These are phyloP conservation scores for Flueggea neowawraea DNA, from an alignment of 441 rosid genomes.

Conservation along the genomic window DNA sequence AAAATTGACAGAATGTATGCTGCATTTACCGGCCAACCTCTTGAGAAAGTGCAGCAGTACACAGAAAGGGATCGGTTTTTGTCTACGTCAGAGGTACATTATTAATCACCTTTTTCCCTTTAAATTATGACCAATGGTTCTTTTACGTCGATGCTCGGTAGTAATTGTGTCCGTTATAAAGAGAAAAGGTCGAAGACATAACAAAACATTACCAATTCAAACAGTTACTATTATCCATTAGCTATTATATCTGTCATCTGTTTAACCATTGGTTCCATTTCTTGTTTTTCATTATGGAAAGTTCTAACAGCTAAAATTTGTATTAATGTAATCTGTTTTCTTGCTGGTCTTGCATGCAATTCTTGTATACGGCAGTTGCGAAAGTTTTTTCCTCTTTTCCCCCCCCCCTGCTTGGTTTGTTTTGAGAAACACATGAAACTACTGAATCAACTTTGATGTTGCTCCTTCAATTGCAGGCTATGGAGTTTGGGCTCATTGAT, in stretches of 20 bases:
- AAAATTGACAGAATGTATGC: constrained; percentile 84
- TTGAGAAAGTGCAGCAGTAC: constrained; percentile 79
- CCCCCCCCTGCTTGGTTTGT: neutral
- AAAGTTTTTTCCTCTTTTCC: no score
- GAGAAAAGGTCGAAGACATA: no score
- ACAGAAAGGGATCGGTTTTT: constrained; percentile 88
- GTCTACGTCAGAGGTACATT: constrained; percentile 77
- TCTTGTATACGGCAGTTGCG: no score
- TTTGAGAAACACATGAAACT: neutral
- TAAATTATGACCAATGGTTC: neutral
- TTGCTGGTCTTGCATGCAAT: no score
- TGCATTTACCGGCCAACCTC: constrained; percentile 86
- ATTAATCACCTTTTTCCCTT: constrained; percentile 3
- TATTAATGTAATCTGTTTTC: no score
- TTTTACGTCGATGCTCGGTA: neutral
- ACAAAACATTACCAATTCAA: no score
- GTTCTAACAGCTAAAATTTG: no score
- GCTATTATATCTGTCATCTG: no score
- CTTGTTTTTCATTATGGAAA: no score
- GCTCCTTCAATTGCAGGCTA: constrained; percentile 49
- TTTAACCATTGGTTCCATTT: no score
- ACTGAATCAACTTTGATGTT: neutral
- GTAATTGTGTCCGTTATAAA: neutral
- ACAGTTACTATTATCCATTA: no score
- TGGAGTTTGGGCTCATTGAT: constrained; percentile 85